Evolutionary conservation across 352 stramenopile species (phyloP).

Genomic region (Phytopythium helicoides): DNA sequence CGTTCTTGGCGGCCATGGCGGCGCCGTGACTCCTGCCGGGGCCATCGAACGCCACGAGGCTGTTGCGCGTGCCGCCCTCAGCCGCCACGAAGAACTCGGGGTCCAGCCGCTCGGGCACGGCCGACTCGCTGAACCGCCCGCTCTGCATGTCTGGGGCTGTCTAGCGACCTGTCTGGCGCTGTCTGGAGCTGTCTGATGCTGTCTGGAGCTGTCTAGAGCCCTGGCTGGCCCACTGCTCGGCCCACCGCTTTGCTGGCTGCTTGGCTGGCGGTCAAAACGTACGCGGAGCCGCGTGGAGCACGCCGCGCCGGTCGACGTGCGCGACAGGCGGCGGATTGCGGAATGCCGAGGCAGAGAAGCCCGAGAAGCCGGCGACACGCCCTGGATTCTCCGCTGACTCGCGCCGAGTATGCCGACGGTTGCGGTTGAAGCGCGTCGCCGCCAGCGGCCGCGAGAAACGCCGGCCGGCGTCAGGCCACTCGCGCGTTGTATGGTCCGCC

Average conservation of each 20-base stretch:
- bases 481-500: too few relatives aligned
- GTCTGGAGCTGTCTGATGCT: too few relatives aligned
- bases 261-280: not conserved
- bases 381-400: not conserved
- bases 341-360: not conserved
- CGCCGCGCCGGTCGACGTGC: too few relatives aligned
- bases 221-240: not conserved
- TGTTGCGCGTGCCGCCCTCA: slow-evolving; percentile 50
- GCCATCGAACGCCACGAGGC: slow-evolving; percentile 48
- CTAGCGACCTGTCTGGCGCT: too few relatives aligned
- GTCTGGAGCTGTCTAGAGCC: not conserved
- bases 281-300: too few relatives aligned
- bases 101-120: slow-evolving; percentile 44
- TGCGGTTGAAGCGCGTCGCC: not conserved
- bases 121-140: slow-evolving; percentile 51
- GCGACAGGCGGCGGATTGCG: too few relatives aligned
- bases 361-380: not conserved
- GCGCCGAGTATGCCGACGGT: not conserved
- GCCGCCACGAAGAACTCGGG: slow-evolving; percentile 37
- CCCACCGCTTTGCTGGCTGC: not conserved
- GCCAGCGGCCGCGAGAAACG: too few relatives aligned
- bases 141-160: not conserved
- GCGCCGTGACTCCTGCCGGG: slow-evolving; percentile 19
- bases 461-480: too few relatives aligned
- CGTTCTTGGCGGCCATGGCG: slow-evolving; percentile 10